Percentiles rank a stretch among this genome's conserved stretches.
Evolutionary conservation across 2,329 filamentous ascomycete species (phyloP).

Genomic region (Fusarium scirpi): DNA sequence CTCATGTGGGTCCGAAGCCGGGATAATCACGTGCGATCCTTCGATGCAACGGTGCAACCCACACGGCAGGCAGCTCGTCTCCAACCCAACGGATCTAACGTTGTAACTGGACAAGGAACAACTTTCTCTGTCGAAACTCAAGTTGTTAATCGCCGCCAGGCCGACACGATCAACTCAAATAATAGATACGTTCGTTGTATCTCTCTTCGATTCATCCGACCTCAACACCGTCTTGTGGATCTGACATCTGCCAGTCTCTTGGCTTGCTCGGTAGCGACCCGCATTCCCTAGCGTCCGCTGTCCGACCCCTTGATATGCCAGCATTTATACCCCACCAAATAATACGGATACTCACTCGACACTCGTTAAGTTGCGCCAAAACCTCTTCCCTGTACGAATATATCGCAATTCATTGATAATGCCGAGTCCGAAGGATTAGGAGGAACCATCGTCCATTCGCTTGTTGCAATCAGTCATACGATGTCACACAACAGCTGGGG

Average conservation of each 20-base stretch:
- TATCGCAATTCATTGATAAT: not conserved
- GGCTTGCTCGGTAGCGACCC: not conserved
- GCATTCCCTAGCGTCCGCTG: not conserved
- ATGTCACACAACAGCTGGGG: not conserved
- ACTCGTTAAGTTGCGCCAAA: not conserved
- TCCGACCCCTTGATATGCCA: not conserved
- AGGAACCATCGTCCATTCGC: not conserved
- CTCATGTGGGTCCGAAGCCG: conserved; percentile 34
- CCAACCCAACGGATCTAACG: not conserved
- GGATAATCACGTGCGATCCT: conserved; percentile 17
- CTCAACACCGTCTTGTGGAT: not conserved
- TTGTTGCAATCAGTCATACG: not conserved
- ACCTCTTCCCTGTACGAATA: not conserved
- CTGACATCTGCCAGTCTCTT: not conserved
- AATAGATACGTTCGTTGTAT: not conserved
- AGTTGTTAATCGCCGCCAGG: not conserved
- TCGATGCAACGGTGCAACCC: not conserved
- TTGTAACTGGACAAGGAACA: not conserved
- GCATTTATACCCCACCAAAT: not conserved
- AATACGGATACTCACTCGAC: not conserved
- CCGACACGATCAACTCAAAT: not conserved
- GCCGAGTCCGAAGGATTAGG: not conserved
- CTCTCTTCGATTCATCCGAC: not conserved
- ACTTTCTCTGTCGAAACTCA: not conserved
- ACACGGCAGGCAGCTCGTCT: not conserved